phyloP scores from a whole-genome alignment of 1,284 basidiomycete genomes.

The Chondrostereum purpureum region DNA sequence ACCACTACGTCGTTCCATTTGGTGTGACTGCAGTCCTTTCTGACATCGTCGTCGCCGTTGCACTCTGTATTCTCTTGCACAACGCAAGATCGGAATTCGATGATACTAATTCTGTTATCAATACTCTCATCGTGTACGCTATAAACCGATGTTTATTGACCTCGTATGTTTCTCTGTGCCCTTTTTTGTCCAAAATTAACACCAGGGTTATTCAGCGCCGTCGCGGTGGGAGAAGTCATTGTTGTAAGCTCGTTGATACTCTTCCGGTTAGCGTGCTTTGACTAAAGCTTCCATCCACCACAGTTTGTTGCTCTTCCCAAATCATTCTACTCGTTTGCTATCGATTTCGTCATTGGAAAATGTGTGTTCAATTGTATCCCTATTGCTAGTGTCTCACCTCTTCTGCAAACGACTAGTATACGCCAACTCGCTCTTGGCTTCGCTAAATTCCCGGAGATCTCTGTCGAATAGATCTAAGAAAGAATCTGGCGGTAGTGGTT shows the following conservation, averaged over 20 bases:
- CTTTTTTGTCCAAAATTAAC: slow-evolving; percentile 1
- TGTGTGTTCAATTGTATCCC: slow-evolving; percentile 17
- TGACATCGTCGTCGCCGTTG: slow-evolving; percentile 28
- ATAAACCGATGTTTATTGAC: slow-evolving; percentile 34
- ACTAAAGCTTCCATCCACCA: neutral
- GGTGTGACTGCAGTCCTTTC: slow-evolving; percentile 31
- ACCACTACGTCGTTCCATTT: slow-evolving; percentile 31
- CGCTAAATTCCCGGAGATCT: slow-evolving; percentile 26
- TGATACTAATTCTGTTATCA: slow-evolving; percentile 29
- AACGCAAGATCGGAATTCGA: slow-evolving; percentile 19
- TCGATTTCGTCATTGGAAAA: slow-evolving; percentile 35
- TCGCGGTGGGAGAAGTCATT: slow-evolving; percentile 30
- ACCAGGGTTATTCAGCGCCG: slow-evolving; percentile 23
- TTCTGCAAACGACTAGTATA: slow-evolving; percentile 23
- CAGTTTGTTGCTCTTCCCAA: slow-evolving; percentile 27
- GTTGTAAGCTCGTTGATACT: slow-evolving; percentile 22
- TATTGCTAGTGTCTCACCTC: neutral
- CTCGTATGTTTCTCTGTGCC: slow-evolving; percentile 20
- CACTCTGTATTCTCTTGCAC: slow-evolving; percentile 29
- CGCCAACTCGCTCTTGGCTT: slow-evolving; percentile 32
- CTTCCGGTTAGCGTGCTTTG: neutral
- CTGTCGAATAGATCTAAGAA: slow-evolving; percentile 11
- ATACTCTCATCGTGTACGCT: slow-evolving; percentile 29
- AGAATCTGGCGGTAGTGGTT: neutral
- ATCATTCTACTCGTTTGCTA: slow-evolving; percentile 30